phyloP scores from a whole-genome alignment of 805 yeast genomes.

The Candida tammaniensis region DNA sequence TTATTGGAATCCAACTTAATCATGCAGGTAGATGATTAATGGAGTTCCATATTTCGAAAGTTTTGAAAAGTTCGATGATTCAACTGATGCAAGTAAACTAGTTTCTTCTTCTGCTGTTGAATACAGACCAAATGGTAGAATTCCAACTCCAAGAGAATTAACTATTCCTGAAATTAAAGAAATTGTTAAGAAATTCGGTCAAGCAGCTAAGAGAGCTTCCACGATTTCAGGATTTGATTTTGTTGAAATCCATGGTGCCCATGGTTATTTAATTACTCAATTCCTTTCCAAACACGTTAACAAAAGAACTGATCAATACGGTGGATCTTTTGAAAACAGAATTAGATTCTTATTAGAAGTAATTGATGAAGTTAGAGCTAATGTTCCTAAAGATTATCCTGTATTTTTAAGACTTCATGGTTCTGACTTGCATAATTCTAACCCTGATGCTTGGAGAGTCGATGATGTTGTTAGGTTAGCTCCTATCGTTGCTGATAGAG shows the following conservation, averaged over 20 bases:
- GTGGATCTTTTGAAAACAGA: constrained; percentile 62
- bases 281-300: constrained; percentile 48
- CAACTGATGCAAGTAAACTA: constrained; percentile 19
- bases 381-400: constrained; percentile 41
- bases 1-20: constrained; percentile 52
- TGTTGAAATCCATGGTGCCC: constrained; percentile 64
- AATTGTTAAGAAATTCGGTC: constrained; percentile 40
- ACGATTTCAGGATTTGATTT: constrained; percentile 53
- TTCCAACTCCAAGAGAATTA: constrained; percentile 39
- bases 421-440: constrained; percentile 40
- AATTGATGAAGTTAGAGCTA: constrained; percentile 39
- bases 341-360: constrained; percentile 48
- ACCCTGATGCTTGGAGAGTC: constrained; percentile 38
- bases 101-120: constrained; percentile 37
- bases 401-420: constrained; percentile 49
- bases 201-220: constrained; percentile 49
- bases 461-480: constrained; percentile 44
- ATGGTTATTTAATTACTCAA: constrained; percentile 54
- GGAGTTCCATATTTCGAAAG: constrained; percentile 29
- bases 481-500: constrained; percentile 36
- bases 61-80: constrained; percentile 34
- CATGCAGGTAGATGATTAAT: constrained; percentile 54
- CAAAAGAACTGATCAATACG: constrained; percentile 59
- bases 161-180: constrained; percentile 38
- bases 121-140: constrained; percentile 26